Evolutionary conservation across 2,329 filamentous ascomycete species (phyloP), one percentile per base, ranked within the genome.

Genomic region (Fusarium brachygibbosum): DNA sequence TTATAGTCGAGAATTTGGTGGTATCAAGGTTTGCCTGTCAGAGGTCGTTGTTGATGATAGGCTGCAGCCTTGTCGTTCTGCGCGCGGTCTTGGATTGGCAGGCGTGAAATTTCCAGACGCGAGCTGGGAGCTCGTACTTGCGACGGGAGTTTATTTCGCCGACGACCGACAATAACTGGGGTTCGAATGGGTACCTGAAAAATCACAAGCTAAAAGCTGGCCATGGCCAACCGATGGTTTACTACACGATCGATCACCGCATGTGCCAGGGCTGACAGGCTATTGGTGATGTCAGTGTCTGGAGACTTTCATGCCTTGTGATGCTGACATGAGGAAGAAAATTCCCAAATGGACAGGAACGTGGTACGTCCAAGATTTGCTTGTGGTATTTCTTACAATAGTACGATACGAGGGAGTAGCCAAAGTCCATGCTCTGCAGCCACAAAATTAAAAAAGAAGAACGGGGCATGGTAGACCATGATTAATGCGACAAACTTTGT

Each of bases 81-180:
- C 56, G 54, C 65, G 45, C 45, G 63, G 34, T 54, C 50, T 68
- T 65, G 55, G 58, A 68, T 69, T 69, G 61, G 65, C 46, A 62
- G 63, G 52, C 46, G 54, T 65, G 63, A 70, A 74, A 68, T 73
- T 77, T 75, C 63, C 45, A 68, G 49, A 60, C 62, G 53, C 41
- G 53, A 70, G 45, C 67, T 55, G 37, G 42, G 21, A 66, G 50
- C 63, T 56, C 53, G 38, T 45, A 17, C 37, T 35, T 32, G 53
- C 17, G 48, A 32, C 68, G 75, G 75, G 65, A 62, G 64, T 72
- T 76, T 63, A 63, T 76, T 76, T 75, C 48, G 66, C 75, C 75
- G 75, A 71, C 31, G 28, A n/a, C 66, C 52, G 59, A 45, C 16
- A 23, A 28, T 57, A 23, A 48, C 40, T n/a, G 21, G 50, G 37